Evolutionary conservation across 805 yeast genomes (phyloP).

Genomic region (Starmerella roubikii): DNA sequence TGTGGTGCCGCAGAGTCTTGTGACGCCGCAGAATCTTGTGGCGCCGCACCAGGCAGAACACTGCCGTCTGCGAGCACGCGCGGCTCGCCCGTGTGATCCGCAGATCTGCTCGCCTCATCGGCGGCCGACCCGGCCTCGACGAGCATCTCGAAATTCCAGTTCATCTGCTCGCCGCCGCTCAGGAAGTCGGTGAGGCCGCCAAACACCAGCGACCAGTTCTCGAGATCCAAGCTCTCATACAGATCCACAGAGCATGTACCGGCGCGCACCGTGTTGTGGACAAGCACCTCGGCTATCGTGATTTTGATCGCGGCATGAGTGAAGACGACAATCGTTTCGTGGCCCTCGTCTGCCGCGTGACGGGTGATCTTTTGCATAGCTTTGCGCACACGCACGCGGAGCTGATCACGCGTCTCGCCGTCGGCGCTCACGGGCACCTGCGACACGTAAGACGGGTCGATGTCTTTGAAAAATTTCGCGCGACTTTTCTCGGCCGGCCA

Average conservation of each 20-base stretch:
- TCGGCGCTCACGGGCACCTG: constrained; percentile 43
- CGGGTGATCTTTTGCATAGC: constrained; percentile 49
- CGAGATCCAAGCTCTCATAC: constrained; percentile 28
- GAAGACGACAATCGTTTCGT: constrained; percentile 53
- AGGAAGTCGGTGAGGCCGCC: constrained; percentile 68
- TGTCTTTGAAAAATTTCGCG: constrained; percentile 36
- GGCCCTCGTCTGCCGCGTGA: constrained; percentile 35
- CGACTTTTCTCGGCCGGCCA: constrained; percentile 26
- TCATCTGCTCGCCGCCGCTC: constrained; percentile 72
- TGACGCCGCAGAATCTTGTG: background rate
- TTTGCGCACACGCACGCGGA: constrained; percentile 43
- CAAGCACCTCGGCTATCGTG: constrained; percentile 65
- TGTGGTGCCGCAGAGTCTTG: background rate
- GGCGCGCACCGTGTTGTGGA: constrained; percentile 40
- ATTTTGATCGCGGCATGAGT: constrained; percentile 92
- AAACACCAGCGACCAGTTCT: constrained; percentile 45
- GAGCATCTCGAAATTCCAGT: constrained; percentile 41
- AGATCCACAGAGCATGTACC: constrained; percentile 78
- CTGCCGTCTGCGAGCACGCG: constrained; percentile 2
- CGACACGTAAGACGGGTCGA: constrained; percentile 37
- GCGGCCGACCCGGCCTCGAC: constrained; percentile 86
- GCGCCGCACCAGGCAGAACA: background rate
- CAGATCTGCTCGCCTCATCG: constrained; percentile 36
- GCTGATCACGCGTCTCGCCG: constrained; percentile 69
- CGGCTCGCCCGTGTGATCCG: too few species aligned